These are phyloP conservation scores for Pythium volutum DNA, from an alignment of 352 stramenopile species.

Conservation along the genomic window DNA sequence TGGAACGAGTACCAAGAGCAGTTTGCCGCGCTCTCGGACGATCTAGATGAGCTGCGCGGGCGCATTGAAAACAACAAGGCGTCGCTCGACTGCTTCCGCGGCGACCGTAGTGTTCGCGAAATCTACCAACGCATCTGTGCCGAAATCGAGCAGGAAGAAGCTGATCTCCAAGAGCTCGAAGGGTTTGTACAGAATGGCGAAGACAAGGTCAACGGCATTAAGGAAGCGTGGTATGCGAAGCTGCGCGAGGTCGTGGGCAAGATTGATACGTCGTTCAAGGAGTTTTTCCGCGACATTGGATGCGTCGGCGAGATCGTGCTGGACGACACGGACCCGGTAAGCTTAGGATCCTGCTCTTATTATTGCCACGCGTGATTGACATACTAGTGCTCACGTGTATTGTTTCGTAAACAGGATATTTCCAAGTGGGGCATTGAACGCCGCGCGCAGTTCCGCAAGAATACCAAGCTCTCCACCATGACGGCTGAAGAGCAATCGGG, in stretches of 20 bases:
- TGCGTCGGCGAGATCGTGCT: slow-evolving; percentile 83
- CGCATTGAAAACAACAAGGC: slow-evolving; percentile 86
- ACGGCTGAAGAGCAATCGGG: slow-evolving; percentile 85
- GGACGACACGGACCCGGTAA: slow-evolving; percentile 66
- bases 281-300: slow-evolving; percentile 85
- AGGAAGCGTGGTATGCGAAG: slow-evolving; percentile 65
- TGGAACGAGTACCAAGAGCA: slow-evolving; percentile 60
- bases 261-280: slow-evolving; percentile 79
- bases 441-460: slow-evolving; percentile 83
- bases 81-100: slow-evolving; percentile 75
- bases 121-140: slow-evolving; percentile 61
- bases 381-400: neutral
- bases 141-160: slow-evolving; percentile 73
- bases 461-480: slow-evolving; percentile 81
- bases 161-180: slow-evolving; percentile 52
- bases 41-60: slow-evolving; percentile 71
- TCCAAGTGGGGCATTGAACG: slow-evolving; percentile 86
- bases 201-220: slow-evolving; percentile 71
- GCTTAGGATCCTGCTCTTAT: slow-evolving; percentile 3
- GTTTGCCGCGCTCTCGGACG: slow-evolving; percentile 63
- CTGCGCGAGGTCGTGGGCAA: slow-evolving; percentile 70
- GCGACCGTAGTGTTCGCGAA: slow-evolving; percentile 68
- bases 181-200: slow-evolving; percentile 57
- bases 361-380: neutral
- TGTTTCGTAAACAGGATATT: slow-evolving; percentile 50